These are phyloP conservation scores for Poteriospumella lacustris DNA, from an alignment of 108 stramenopile genomes.

Conservation along the genomic window DNA sequence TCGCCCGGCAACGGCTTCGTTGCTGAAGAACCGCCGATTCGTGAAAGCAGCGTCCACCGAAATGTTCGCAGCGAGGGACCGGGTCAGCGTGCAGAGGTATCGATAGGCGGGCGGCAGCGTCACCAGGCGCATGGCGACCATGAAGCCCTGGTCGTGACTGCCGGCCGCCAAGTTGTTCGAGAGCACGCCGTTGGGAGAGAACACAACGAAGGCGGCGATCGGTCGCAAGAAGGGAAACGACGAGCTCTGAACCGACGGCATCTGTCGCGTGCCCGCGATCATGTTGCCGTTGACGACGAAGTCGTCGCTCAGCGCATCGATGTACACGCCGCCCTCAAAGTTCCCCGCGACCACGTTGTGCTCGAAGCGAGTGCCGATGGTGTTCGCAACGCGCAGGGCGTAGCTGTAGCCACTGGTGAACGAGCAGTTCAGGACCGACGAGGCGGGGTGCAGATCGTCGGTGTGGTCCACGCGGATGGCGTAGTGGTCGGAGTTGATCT, in stretches of 20 bases:
- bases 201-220: not conserved
- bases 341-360: not conserved
- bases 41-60: not conserved
- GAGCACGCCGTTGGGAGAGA: not conserved
- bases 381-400: not conserved
- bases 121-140: not conserved
- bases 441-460: not conserved
- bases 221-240: not conserved
- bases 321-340: not conserved
- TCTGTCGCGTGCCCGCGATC: not conserved
- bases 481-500: constrained; percentile 5
- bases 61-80: not conserved
- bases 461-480: not conserved
- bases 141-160: constrained; percentile 21
- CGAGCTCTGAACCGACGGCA: not conserved
- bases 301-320: not conserved
- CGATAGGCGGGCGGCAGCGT: not conserved
- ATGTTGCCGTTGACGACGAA: not conserved
- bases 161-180: constrained; percentile 29
- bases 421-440: not conserved
- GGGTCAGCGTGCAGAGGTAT: too few relatives aligned
- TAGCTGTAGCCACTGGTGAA: not conserved
- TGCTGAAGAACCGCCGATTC: too few relatives aligned
- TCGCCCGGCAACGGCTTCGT: constrained; percentile 13
- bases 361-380: not conserved